phyloP scores from a whole-genome alignment of 352 stramenopile species.

The Elongisporangium anandrum region DNA sequence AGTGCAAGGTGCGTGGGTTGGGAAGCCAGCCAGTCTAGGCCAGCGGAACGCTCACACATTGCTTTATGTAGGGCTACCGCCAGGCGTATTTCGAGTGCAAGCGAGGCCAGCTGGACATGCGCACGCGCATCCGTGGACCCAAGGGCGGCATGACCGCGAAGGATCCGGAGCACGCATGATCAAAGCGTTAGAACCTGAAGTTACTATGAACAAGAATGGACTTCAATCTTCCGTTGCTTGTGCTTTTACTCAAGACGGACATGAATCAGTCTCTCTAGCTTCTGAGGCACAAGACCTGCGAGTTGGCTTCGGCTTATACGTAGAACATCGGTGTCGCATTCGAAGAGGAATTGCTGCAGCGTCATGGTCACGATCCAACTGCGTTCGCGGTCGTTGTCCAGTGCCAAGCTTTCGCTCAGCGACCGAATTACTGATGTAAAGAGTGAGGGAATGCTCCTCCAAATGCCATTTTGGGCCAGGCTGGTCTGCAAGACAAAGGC shows the following conservation, averaged over 20 bases:
- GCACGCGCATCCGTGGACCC: conserved; percentile 70
- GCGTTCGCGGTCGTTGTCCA: conserved; percentile 17
- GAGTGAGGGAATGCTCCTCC: conserved; percentile 9
- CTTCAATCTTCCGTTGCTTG: not conserved
- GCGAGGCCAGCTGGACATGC: conserved; percentile 79
- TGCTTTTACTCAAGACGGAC: not conserved
- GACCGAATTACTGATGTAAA: conserved; percentile 20
- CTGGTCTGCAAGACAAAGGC: conserved; percentile 14
- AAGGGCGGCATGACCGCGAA: conserved; percentile 47
- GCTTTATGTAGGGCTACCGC: conserved; percentile 48
- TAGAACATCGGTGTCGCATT: conserved; percentile 27
- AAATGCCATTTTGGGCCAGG: conserved; percentile 10
- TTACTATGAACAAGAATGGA: not conserved
- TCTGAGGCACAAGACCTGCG: not conserved
- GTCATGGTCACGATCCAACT: conserved; percentile 26
- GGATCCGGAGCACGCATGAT: not conserved
- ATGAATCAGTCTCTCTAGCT: not conserved
- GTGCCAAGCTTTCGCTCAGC: conserved; percentile 15
- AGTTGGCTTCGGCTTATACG: not conserved
- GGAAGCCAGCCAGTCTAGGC: conserved; percentile 1
- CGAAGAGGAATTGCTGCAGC: conserved; percentile 42
- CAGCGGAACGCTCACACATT: not conserved
- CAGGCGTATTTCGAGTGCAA: conserved; percentile 86
- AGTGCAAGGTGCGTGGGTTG: conserved; percentile 49
- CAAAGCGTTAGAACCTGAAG: not conserved